Percentiles rank a stretch among this genome's conserved stretches.
Conservation (phyloP, 208 protist genomes). For the Trypanosoma avium region DNA sequence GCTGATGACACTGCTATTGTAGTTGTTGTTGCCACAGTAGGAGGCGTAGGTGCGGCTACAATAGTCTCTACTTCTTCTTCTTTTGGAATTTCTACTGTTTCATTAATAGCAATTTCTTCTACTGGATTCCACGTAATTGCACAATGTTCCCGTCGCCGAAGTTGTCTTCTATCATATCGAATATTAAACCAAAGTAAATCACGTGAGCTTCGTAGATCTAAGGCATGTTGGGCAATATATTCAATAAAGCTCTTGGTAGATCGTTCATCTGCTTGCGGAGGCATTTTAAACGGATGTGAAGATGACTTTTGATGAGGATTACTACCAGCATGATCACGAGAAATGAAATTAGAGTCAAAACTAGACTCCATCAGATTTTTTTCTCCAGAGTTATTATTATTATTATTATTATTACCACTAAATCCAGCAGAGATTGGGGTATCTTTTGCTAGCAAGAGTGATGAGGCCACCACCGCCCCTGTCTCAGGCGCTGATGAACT, state of each 20-base stretch:
- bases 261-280: not conserved
- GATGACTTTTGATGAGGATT: too few relatives aligned
- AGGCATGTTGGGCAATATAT: not conserved
- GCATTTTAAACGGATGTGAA: not conserved
- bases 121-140: constrained; percentile 9
- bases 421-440: too few relatives aligned
- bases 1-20: not conserved
- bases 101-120: constrained; percentile 20
- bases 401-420: too few relatives aligned
- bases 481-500: too few relatives aligned
- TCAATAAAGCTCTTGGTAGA: constrained; percentile 5
- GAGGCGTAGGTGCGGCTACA: too few relatives aligned
- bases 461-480: too few relatives aligned
- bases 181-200: constrained; percentile 14
- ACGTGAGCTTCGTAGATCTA: not conserved
- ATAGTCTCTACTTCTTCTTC: not conserved
- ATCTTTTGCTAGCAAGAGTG: too few relatives aligned
- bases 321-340: not conserved
- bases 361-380: not conserved
- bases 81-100: not conserved
- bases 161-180: not conserved
- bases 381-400: too few relatives aligned
- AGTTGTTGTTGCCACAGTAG: too few relatives aligned
- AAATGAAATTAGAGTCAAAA: not conserved
- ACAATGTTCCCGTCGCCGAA: not conserved